Base-by-base conservation (phyloP, 371 early-diverging fungal species). In the Dentiscutata heterogama region DNA sequence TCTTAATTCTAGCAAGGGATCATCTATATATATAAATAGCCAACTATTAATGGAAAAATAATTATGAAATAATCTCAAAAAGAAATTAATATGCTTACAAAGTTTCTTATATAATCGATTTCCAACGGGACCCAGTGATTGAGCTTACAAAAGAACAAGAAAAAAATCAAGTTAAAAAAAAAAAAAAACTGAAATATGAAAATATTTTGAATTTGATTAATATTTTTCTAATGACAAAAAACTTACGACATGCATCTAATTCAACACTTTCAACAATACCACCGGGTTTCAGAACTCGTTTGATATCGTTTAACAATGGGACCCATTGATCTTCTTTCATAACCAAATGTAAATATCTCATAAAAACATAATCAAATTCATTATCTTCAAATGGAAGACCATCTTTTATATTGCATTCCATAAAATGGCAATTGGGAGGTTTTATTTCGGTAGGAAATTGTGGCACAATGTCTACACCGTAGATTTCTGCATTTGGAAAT, bases 211-310 rank as follows among this genome's bases (percentile, higher is more conserved):
- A 35, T 35, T 35, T 35, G 1, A 35, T 2, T 35, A 35, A 35
- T 35, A 35, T 35, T 35, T n/a, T 35, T 35, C 35, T 1, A 35
- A 35, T 35, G 3, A 35, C 3, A 35, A 35, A 35, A 35, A 63
- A 8, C 39, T 39, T 51, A 73, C 73, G 51, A 27, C 20, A 27
- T 22, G 27, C 73, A 29, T 73, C 73, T 27, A 11, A 22, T 20
- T 42, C 73, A 13, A 51, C 51, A 22, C 22, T n/a, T 54, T 73
- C 73, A 50, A 73, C 51, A 25, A 73, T 51, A 27, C 73, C 73
- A 11, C 53, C 53, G 51, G 73, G 73, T 54, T 73, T 73, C 51
- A 73, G 51, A 6, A 73, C 73, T 22, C 73, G n/a, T n/a, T 73
- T 22, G 18, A 73, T 73, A 14, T 73, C 73, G 25, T 50, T 1